Evolutionary conservation across 768 basidiomycete species (phyloP), one percentile per base, ranked within the genome.

Genomic region (Suillus decipiens): DNA sequence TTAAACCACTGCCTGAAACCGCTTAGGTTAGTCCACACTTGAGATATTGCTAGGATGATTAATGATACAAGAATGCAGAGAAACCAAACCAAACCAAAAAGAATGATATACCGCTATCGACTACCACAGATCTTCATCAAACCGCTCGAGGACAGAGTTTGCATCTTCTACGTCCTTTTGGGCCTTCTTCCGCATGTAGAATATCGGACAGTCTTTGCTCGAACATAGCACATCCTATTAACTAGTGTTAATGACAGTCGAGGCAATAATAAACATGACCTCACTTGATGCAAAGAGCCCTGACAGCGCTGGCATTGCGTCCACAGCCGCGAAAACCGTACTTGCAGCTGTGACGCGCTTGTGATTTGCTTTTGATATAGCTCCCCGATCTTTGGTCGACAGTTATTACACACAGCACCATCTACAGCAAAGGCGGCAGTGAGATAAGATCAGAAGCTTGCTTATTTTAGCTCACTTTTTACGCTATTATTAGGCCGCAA

Each of bases 231-330:
- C 97, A 72, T 99, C 97, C 93, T 97, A 68, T 11, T 59, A 37
- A 55, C 24, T 5, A 11, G 41, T 41, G 61, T 61, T 39, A 57
- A 56, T 48, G 45, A 17, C 31, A 31, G 14, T 41, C 5, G 54
- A 66, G 37, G 8, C 17, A 15, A 15, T 33, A 56, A 24, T 15
- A 14, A 42, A 34, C 6, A 54, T 34, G 31, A 15, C 67, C 74
- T 34, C 63, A 89, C 90, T 80, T 97, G 95, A 78, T 99, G 97
- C 55, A 99, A 80, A 19, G 97, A 99, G 15, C 97, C 97, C 73
- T 99, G 97, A 80, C 97, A 99, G 31, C 97, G 86, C 72, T 99
- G 97, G 69, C 97, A 99, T 72, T 99, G 96, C 1, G 97, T 99
- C 97, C 97, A 99, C 28, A 99, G 75, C 56, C 96, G 86, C 22